Evolutionary conservation across 2,329 filamentous ascomycete species (phyloP).

Genomic region (Paraconiothyrium sp.): DNA sequence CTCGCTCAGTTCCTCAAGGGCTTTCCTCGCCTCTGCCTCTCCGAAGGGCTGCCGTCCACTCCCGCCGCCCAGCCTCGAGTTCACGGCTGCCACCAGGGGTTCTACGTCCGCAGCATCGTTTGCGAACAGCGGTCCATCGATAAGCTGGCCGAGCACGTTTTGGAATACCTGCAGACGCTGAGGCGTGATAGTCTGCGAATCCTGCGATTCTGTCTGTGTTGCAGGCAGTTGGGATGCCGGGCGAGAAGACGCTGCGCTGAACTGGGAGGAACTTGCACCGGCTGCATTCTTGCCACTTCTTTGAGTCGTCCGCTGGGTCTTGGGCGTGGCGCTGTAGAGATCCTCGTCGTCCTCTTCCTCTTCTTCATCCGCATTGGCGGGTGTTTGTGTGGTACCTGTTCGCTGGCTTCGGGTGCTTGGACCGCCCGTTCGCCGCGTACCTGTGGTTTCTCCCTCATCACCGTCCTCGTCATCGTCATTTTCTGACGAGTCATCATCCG

Average conservation of each 20-base stretch:
- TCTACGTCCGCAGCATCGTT: constrained; percentile 84
- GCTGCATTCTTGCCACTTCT: constrained; percentile 47
- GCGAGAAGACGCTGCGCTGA: constrained; percentile 81
- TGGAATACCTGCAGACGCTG: constrained; percentile 79
- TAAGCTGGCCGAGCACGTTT: constrained; percentile 80
- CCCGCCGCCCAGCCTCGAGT: constrained; percentile 71
- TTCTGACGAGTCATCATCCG: constrained; percentile 67
- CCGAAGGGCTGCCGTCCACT: constrained; percentile 69
- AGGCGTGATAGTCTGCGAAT: constrained; percentile 63
- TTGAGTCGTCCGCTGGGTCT: constrained; percentile 57
- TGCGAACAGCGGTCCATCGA: constrained; percentile 83
- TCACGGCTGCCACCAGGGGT: constrained; percentile 80
- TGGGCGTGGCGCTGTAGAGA: constrained; percentile 63
- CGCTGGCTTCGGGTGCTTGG: constrained; percentile 46
- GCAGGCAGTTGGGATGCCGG: constrained; percentile 75
- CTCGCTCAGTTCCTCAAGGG: constrained; percentile 81
- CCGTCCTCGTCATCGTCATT: constrained; percentile 68
- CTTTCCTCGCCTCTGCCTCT: constrained; percentile 76
- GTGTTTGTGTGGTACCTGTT: constrained; percentile 39
- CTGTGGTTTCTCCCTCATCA: constrained; percentile 49
- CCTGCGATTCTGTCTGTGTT: constrained; percentile 58
- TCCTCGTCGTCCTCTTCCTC: constrained; percentile 65
- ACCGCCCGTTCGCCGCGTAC: constrained; percentile 50
- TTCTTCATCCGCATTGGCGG: constrained; percentile 55
- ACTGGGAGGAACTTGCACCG: constrained; percentile 58